A percentile compares a stretch with the other conserved stretches of the same genome.
Evolutionary conservation across 768 basidiomycete species (phyloP).

Genomic region (Crucibulum laeve): DNA sequence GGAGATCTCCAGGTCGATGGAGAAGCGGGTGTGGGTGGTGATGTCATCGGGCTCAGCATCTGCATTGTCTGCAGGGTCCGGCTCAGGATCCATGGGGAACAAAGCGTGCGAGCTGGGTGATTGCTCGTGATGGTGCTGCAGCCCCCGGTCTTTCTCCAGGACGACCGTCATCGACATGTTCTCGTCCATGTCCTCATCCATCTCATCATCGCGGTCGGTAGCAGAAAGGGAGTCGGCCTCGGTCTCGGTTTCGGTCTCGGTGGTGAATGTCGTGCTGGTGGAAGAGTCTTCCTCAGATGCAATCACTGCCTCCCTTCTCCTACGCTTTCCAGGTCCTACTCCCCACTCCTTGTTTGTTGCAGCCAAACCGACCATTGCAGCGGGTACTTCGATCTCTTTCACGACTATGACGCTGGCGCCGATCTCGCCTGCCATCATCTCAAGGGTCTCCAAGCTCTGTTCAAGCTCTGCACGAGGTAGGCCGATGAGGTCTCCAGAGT

Average conservation of each 20-base stretch:
- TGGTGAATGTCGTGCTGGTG: slow-evolving; percentile 15
- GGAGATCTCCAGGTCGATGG: slow-evolving; percentile 61
- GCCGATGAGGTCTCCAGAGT: slow-evolving; percentile 85
- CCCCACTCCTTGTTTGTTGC: slow-evolving; percentile 29
- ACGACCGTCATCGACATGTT: slow-evolving; percentile 27
- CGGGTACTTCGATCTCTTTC: slow-evolving; percentile 80
- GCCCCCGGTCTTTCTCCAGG: slow-evolving; percentile 15
- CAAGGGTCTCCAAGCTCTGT: slow-evolving; percentile 79
- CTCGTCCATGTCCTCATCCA: slow-evolving; percentile 26
- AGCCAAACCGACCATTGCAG: slow-evolving; percentile 38
- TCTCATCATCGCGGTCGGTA: too few relatives aligned
- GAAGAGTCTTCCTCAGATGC: slow-evolving; percentile 23
- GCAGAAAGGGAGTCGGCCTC: slow-evolving; percentile 33
- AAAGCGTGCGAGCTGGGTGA: slow-evolving; percentile 19
- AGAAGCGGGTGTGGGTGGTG: slow-evolving; percentile 19
- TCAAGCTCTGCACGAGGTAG: slow-evolving; percentile 71
- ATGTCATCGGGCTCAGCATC: slow-evolving; percentile 20
- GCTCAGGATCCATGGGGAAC: slow-evolving; percentile 50
- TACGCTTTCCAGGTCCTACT: slow-evolving; percentile 34
- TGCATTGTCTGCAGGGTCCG: slow-evolving; percentile 23
- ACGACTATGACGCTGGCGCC: slow-evolving; percentile 90
- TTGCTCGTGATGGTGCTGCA: slow-evolving; percentile 12
- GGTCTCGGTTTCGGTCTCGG: slow-evolving; percentile 28
- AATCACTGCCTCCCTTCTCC: slow-evolving; percentile 21
- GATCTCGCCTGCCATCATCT: slow-evolving; percentile 92